Base-by-base conservation (phyloP, 345 rosid species). In the Murraya paniculata region DNA sequence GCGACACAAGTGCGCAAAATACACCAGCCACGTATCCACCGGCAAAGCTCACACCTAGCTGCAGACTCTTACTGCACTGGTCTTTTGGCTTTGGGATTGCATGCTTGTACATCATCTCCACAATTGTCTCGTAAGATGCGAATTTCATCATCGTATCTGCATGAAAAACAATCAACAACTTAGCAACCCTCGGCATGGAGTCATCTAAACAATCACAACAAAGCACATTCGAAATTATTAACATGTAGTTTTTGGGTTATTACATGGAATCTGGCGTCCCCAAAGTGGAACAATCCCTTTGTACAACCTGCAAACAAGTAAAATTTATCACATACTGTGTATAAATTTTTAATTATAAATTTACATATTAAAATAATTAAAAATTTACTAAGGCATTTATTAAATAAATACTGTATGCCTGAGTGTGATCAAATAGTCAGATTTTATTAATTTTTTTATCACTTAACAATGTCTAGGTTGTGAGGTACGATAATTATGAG, bases 221-320 rank as follows among this genome's bases (percentile, higher is more conserved):
- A 45, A 11, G 50, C 36, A 38, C 56, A 31, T 38, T 38, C 45
- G 33, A 60, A 10, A 27, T 16, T 35, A 24, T 45, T 13, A 45
- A 13, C 50, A 11, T 41, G 50, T 45, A 11, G 18, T 45, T 45
- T 13, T 2, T 45, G 18, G 18, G 18, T 45, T 13, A 3, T 45
- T 89, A 93, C 98, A 96, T 80, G 99, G 99, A 85, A 96, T 94
- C 85, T 96, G 99, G 57, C 99, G 94, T 69, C 98, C 99, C 97
- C 98, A 96, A 0, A 94, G 94, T 83, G 97, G 97, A 85, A 83
- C 92, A 56, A 94, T 56, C 28, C 99, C 99, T 88, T 89, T 96
- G 87, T 85, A 89, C 83, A 96, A 85, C 82, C 99, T 92, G 91
- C 77, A 64, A 64, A 58, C 39, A 83, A 70, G 48, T 18, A 48